Conservation (phyloP, 2,329 filamentous ascomycete genomes). For the Sporothrix brasiliensis region DNA sequence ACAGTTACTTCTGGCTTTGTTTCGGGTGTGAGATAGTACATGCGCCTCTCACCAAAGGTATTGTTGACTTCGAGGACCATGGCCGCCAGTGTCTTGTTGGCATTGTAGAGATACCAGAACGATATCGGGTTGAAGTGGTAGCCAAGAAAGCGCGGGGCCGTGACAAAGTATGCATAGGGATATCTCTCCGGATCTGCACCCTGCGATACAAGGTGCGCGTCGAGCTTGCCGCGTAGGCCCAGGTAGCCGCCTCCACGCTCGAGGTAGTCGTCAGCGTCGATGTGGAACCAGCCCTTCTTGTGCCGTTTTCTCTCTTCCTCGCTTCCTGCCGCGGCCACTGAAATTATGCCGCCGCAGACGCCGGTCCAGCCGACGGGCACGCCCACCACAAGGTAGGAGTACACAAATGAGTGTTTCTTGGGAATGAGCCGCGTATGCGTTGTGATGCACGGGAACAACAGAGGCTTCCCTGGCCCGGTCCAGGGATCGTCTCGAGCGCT, state of each 20-base stretch:
- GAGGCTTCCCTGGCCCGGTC: conserved; percentile 46
- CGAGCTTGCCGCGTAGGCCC: conserved; percentile 66
- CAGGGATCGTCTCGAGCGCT: conserved; percentile 23
- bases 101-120: conserved; percentile 76
- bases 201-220: conserved; percentile 59
- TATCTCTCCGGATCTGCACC: conserved; percentile 62
- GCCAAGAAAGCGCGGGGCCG: conserved; percentile 68
- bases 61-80: conserved; percentile 77
- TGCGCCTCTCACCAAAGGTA: conserved; percentile 71
- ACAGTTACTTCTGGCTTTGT: too few relatives aligned
- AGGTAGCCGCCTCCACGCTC: conserved; percentile 54
- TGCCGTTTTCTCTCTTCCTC: conserved; percentile 24
- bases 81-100: conserved; percentile 58
- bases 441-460: conserved; percentile 67
- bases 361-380: conserved; percentile 67
- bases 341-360: conserved; percentile 58
- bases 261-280: conserved; percentile 65
- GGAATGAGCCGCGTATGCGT: conserved; percentile 69
- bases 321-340: conserved; percentile 38
- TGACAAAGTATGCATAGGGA: conserved; percentile 70
- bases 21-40: conserved; percentile 57
- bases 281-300: conserved; percentile 56
- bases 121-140: conserved; percentile 77
- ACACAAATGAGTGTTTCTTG: conserved; percentile 67
- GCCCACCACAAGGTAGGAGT: conserved; percentile 71